These are phyloP conservation scores for Pseudogymnoascus sp. DNA, from an alignment of 2,329 filamentous ascomycete species.

Conservation along the genomic window DNA sequence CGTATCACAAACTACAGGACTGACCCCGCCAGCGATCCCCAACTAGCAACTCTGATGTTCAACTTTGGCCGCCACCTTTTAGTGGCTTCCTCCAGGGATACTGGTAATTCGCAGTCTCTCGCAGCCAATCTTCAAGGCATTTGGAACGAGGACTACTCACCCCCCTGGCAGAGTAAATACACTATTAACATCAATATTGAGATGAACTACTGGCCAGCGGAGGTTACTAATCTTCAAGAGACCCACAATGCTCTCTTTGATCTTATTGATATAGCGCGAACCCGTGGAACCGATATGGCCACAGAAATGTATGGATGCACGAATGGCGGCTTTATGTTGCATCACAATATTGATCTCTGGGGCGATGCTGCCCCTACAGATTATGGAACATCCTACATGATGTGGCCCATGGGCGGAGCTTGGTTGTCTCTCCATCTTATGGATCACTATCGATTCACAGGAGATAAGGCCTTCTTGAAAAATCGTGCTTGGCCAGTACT, in stretches of 20 bases:
- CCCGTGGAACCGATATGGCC: too few relatives aligned
- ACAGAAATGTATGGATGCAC: background rate
- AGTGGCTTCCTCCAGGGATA: constrained; percentile 20
- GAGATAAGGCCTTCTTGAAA: constrained; percentile 17
- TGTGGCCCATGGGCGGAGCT: constrained; percentile 20
- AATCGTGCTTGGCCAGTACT: constrained; percentile 27
- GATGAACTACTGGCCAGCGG: constrained; percentile 34
- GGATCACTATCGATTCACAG: constrained; percentile 20
- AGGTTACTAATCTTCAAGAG: constrained; percentile 16
- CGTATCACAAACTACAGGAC: background rate
- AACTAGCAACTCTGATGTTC: constrained; percentile 22
- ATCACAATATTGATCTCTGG: constrained; percentile 25
- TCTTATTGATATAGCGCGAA: background rate
- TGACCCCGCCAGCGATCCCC: constrained; percentile 8
- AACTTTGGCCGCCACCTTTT: constrained; percentile 29
- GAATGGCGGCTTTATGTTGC: constrained; percentile 15
- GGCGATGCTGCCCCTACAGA: constrained; percentile 29
- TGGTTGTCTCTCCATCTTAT: constrained; percentile 22
- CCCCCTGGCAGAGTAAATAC: constrained; percentile 32
- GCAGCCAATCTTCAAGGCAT: constrained; percentile 33
- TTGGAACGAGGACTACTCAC: constrained; percentile 30
- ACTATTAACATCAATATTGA: constrained; percentile 34
- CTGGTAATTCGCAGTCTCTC: constrained; percentile 14
- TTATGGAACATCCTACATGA: constrained; percentile 21
- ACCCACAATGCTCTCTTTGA: background rate